phyloP scores from a whole-genome alignment of 1,139 yeast genomes.

The Suhomyces terraborum region DNA sequence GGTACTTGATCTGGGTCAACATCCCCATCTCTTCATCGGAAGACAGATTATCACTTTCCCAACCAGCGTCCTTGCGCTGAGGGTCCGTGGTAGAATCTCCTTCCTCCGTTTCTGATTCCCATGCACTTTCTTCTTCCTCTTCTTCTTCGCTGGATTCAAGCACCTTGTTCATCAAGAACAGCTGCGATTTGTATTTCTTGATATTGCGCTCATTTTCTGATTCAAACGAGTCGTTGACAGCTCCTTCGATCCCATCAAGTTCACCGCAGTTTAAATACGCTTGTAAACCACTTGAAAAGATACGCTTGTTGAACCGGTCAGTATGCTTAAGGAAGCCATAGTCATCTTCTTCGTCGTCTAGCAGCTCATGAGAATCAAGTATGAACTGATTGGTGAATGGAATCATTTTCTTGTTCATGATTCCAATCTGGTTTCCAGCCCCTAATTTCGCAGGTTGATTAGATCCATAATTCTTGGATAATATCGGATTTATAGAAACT shows the following conservation, averaged over 20 bases:
- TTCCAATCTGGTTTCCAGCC: conserved; percentile 13
- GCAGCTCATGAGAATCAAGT: conserved; percentile 14
- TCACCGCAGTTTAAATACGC: conserved; percentile 27
- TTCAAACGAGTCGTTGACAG: conserved; percentile 16
- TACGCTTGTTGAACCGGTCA: conserved; percentile 31
- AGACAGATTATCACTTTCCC: conserved; percentile 17
- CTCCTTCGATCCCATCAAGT: conserved; percentile 23
- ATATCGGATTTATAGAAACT: conserved; percentile 46
- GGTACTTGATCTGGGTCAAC: conserved; percentile 38
- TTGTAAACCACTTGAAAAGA: conserved; percentile 34
- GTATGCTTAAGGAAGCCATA: conserved; percentile 40
- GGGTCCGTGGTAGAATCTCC: conserved; percentile 1
- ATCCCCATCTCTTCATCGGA: conserved; percentile 30
- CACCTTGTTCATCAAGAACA: conserved; percentile 22
- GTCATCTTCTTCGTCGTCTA: conserved; percentile 26
- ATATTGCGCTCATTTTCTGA: conserved; percentile 18
- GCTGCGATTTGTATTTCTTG: conserved; percentile 43
- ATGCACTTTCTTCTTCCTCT: conserved; percentile 19
- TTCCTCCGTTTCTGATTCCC: conserved; percentile 20
- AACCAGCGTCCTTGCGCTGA: conserved; percentile 11
- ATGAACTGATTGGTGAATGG: conserved; percentile 20
- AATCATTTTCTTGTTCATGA: conserved; percentile 26
- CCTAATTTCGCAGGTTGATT: background rate
- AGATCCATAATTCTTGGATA: conserved; percentile 30
- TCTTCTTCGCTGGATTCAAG: conserved; percentile 20